Base-by-base conservation (phyloP, 2,329 filamentous ascomycete genomes). In the Coleophoma crateriformis region DNA sequence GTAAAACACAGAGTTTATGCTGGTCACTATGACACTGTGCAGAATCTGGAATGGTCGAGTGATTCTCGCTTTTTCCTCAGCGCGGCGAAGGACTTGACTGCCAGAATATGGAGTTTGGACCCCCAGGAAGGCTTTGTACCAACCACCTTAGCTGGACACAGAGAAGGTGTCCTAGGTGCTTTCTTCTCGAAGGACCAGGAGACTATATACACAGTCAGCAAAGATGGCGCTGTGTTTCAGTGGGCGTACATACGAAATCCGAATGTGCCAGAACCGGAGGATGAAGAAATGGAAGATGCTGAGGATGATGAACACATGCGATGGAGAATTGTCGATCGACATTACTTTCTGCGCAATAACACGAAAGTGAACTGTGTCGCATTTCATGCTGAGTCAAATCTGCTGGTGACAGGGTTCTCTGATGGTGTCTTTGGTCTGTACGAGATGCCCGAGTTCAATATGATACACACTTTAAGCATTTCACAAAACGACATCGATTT, bases 111-210 rank as follows among this genome's bases (percentile, higher is more conserved):
- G 92, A 97, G 91, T 66, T 72, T 96, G 57, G 80, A 95, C 58
- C 78, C 84, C 1, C 90, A 96, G 62, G 88, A 92, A 53, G 88
- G 87, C 2, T 97, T 97, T 68, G 82, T 84, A 45, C 90, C 92
- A 1, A 99, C 94, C 1, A 89, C 91, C 14, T 72, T 99, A 54
- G 86, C 90, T 3, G 94, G 94, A 1, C 95, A 99, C 69, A 85
- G 90, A 65, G 90, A 96, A 68, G 85, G 81, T 14, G 88, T 99
- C 3, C 78, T 95, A 48, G 89, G 87, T n/a, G 91, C 91, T n/a
- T 99, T 90, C 84, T 99, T 99, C 65, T 95, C 91, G 1, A 84
- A 87, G 54, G 85, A 95, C 59, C 94, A 99, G 66, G 95, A 99
- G 70, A 89, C 82, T 45, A 95, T 99, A 48, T 99, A 94, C 66